phyloP scores from a whole-genome alignment of 495 filamentous ascomycete genomes.

The Penicillium egyptiacum region DNA sequence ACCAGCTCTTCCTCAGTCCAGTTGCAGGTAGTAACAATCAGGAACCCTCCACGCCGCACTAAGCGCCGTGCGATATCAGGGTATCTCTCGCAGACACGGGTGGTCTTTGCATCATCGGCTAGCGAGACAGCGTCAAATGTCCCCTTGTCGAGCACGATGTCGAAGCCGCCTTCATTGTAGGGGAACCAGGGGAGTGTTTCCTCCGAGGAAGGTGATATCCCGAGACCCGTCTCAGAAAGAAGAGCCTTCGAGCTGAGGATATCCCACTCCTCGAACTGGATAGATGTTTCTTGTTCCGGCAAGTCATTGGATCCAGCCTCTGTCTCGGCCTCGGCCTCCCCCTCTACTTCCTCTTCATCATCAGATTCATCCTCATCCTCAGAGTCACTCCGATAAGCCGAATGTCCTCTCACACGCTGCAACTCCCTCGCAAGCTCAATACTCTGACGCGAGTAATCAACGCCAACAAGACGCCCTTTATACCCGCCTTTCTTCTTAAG shows the following conservation, averaged over 20 bases:
- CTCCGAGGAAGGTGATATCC: not conserved
- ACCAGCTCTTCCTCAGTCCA: constrained; percentile 91
- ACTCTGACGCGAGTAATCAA: constrained; percentile 79
- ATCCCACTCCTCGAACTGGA: constrained; percentile 76
- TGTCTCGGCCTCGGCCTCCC: constrained; percentile 16
- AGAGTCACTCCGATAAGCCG: constrained; percentile 39
- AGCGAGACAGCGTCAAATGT: constrained; percentile 94
- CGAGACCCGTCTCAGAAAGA: constrained; percentile 29
- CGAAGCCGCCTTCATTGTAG: constrained; percentile 56
- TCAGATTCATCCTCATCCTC: constrained; percentile 39
- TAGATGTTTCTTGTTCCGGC: constrained; percentile 21
- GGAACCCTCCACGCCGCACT: constrained; percentile 65
- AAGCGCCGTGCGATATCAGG: constrained; percentile 60
- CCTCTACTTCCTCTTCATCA: constrained; percentile 14
- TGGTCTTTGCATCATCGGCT: constrained; percentile 52
- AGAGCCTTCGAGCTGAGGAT: constrained; percentile 55
- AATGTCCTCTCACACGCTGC: constrained; percentile 41
- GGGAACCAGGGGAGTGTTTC: constrained; percentile 36
- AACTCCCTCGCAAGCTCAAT: constrained; percentile 65
- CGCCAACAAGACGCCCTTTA: constrained; percentile 68
- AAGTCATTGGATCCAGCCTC: constrained; percentile 8
- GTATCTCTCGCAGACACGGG: constrained; percentile 71
- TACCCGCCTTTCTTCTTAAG: constrained; percentile 61
- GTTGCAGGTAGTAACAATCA: constrained; percentile 93
- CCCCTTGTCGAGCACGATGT: constrained; percentile 92